Evolutionary conservation across 345 rosid species (phyloP).

Genomic region (Hibiscus tridactylites): DNA sequence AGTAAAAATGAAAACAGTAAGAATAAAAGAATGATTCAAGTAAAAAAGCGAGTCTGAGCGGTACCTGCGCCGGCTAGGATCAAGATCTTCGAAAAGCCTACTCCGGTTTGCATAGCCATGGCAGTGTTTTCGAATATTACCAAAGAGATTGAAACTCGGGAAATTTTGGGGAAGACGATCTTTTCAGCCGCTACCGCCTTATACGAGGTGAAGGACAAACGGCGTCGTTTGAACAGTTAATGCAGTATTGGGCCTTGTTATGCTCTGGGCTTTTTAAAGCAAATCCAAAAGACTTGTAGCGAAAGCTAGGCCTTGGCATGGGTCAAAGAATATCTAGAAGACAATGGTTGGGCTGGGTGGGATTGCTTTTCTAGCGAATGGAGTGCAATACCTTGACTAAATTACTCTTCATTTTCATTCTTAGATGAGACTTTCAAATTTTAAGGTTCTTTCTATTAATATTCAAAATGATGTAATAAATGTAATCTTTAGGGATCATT

Average conservation of each 20-base stretch:
- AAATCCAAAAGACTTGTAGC: background rate
- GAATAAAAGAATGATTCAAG: background rate
- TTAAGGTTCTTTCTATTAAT: too few species aligned
- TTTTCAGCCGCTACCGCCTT: background rate
- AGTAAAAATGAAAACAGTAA: conserved; percentile 2
- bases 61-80: conserved; percentile 83
- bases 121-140: background rate
- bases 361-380: too few species aligned
- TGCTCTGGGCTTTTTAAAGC: background rate
- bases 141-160: background rate
- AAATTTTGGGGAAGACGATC: background rate
- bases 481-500: too few species aligned
- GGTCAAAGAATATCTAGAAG: too few species aligned
- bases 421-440: too few species aligned
- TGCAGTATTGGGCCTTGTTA: background rate
- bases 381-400: too few species aligned
- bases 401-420: too few species aligned
- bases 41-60: background rate
- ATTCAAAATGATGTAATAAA: too few species aligned
- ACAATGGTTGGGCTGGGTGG: too few species aligned
- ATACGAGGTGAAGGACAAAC: background rate
- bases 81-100: conserved; percentile 62
- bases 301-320: too few species aligned
- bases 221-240: background rate
- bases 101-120: conserved; percentile 82